phyloP scores from a whole-genome alignment of 306 rosid species.

The Prunus fruticosa region DNA sequence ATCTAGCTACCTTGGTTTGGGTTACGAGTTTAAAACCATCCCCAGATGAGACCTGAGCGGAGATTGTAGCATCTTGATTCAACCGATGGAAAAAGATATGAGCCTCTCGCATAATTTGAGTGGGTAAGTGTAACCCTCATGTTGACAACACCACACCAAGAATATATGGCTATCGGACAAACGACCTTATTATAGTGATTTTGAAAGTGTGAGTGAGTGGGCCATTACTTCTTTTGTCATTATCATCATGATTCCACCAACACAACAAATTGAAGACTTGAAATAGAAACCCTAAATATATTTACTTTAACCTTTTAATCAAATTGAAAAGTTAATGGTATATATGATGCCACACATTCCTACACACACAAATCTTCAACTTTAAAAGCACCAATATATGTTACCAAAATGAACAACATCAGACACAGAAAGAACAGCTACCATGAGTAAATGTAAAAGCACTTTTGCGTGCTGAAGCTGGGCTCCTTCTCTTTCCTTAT shows the following conservation, averaged over 20 bases:
- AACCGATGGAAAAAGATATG: background rate
- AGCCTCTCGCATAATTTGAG: background rate
- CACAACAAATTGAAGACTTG: background rate
- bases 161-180: background rate
- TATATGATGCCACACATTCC: too few relatives aligned
- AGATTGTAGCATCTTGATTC: background rate
- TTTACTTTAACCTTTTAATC: too few relatives aligned
- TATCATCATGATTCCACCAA: background rate
- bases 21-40: background rate
- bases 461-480: background rate
- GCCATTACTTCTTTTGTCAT: background rate
- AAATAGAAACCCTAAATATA: too few relatives aligned
- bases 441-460: too few relatives aligned
- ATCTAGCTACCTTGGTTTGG: too few relatives aligned
- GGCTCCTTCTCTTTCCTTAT: background rate
- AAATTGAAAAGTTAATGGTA: too few relatives aligned
- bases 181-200: background rate
- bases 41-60: background rate
- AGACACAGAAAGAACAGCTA: background rate
- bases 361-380: too few relatives aligned
- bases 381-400: too few relatives aligned
- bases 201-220: background rate
- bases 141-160: too few relatives aligned
- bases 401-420: background rate
- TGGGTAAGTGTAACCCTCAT: too few relatives aligned